Percentiles rank a stretch among this genome's conserved stretches.
phyloP scores from a whole-genome alignment of 495 filamentous ascomycete genomes.

The Penicillium tannophilum region DNA sequence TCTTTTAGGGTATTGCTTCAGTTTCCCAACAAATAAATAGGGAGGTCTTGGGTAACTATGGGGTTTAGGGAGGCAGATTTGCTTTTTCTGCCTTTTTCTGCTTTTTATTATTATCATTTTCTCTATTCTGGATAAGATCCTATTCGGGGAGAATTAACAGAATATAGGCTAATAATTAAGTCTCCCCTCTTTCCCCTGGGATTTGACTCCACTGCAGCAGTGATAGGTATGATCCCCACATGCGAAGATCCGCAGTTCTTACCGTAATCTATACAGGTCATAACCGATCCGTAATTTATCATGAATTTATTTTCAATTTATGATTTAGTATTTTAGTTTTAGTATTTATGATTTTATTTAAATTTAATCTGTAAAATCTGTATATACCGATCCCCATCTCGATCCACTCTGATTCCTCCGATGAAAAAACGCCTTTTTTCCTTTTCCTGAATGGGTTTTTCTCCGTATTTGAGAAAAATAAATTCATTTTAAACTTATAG shows the following conservation, averaged over 20 bases:
- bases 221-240: slow-evolving; percentile 39
- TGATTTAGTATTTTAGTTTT: slow-evolving; percentile 16
- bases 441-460: slow-evolving; percentile 1
- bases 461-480: neutral
- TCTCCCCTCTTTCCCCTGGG: neutral
- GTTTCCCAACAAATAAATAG: too few species aligned
- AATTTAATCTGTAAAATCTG: slow-evolving; percentile 2
- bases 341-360: slow-evolving; percentile 11
- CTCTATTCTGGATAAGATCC: neutral
- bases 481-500: neutral
- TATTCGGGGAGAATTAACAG: neutral
- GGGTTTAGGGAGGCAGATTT: neutral
- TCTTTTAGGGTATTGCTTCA: too few species aligned
- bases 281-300: slow-evolving; percentile 39
- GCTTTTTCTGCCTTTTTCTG: neutral
- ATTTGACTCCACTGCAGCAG: slow-evolving; percentile 17
- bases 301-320: slow-evolving; percentile 12
- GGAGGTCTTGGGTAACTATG: too few species aligned
- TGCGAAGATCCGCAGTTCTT: slow-evolving; percentile 48
- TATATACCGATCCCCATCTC: slow-evolving; percentile 9
- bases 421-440: slow-evolving; percentile 4
- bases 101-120: neutral
- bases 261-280: slow-evolving; percentile 37
- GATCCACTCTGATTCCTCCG: slow-evolving; percentile 12
- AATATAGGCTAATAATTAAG: neutral